Percentiles rank a stretch among this genome's conserved stretches.
phyloP scores from a whole-genome alignment of 306 rosid genomes.

The Trifolium repens region DNA sequence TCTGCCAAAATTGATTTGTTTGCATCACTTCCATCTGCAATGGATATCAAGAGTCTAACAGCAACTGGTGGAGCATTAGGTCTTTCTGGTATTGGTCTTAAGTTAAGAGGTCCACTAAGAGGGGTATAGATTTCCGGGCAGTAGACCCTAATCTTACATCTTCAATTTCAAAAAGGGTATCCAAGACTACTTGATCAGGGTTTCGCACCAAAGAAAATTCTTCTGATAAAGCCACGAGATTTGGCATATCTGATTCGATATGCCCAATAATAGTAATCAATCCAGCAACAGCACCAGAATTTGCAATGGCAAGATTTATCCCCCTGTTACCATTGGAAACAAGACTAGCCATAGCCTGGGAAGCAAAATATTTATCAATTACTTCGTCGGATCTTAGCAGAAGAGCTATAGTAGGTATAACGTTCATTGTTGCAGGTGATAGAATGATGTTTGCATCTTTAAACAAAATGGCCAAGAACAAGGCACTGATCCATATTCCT shows the following conservation, averaged over 20 bases:
- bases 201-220: conserved; percentile 77
- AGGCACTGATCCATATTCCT: conserved; percentile 89
- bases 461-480: conserved; percentile 84
- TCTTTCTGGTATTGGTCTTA: conserved; percentile 95
- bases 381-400: conserved; percentile 85
- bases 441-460: conserved; percentile 70
- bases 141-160: conserved; percentile 84
- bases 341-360: conserved; percentile 95
- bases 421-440: conserved; percentile 68
- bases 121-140: conserved; percentile 90
- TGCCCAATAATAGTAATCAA: conserved; percentile 78
- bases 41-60: conserved; percentile 79
- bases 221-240: conserved; percentile 73
- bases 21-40: conserved; percentile 88
- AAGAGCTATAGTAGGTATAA: conserved; percentile 80
- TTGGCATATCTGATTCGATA: conserved; percentile 74
- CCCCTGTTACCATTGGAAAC: conserved; percentile 78
- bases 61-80: conserved; percentile 93
- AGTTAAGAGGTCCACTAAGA: conserved; percentile 91
- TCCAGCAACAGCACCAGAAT: conserved; percentile 92
- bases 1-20: conserved; percentile 88
- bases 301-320: conserved; percentile 81
- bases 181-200: conserved; percentile 92
- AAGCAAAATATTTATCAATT: conserved; percentile 85
- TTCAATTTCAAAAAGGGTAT: conserved; percentile 83